Percentiles rank a stretch among this genome's conserved stretches.
Conservation (phyloP, 1,284 basidiomycete genomes). For the Grifola frondosa region DNA sequence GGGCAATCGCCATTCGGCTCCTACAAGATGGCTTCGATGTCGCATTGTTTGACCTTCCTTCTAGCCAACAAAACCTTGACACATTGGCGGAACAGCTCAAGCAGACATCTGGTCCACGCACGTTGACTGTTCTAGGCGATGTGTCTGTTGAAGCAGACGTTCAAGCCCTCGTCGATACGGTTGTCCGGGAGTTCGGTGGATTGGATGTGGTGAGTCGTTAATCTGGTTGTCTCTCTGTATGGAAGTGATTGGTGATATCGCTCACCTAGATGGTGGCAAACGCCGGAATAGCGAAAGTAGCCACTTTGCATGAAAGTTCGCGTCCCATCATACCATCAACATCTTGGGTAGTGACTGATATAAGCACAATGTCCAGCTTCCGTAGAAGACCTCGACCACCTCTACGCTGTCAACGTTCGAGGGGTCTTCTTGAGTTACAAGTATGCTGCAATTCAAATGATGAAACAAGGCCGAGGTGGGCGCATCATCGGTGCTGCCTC, state of each 20-base stretch:
- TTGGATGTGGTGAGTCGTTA: constrained; percentile 10
- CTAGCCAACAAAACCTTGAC: constrained; percentile 25
- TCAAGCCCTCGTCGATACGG: constrained; percentile 30
- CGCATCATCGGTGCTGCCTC: constrained; percentile 28
- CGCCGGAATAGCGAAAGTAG: constrained; percentile 28
- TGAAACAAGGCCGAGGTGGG: constrained; percentile 30
- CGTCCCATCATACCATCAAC: not conserved
- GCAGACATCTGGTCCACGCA: constrained; percentile 24
- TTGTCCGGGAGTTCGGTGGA: constrained; percentile 12
- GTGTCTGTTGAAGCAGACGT: constrained; percentile 38
- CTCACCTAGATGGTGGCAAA: constrained; percentile 34
- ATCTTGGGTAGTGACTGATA: not conserved
- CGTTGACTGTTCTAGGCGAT: constrained; percentile 30
- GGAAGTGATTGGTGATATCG: too few species aligned
- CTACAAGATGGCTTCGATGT: constrained; percentile 42
- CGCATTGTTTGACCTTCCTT: constrained; percentile 36
- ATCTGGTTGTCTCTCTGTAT: not conserved
- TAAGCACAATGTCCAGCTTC: constrained; percentile 1
- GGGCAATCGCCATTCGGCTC: constrained; percentile 39
- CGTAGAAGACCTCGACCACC: constrained; percentile 19
- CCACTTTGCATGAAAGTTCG: constrained; percentile 14
- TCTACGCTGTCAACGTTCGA: constrained; percentile 25
- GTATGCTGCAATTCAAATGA: constrained; percentile 30
- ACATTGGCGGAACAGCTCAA: constrained; percentile 30
- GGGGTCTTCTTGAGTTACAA: constrained; percentile 33